These are phyloP conservation scores for Cicer bijugum DNA, from an alignment of 306 rosid genomes.

Conservation along the genomic window DNA sequence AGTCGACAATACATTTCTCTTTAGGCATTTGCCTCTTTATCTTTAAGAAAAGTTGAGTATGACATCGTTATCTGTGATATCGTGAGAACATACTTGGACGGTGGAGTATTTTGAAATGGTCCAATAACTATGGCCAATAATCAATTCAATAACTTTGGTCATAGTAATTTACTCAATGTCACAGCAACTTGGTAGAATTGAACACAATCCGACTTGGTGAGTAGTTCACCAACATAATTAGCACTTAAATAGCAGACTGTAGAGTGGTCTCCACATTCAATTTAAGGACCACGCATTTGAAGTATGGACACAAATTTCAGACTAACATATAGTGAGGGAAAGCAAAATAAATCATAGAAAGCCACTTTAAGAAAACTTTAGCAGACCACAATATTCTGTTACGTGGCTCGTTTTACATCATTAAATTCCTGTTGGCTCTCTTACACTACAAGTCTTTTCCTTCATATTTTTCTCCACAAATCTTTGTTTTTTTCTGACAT, in stretches of 20 bases:
- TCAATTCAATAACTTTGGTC: too few relatives aligned
- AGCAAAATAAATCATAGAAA: not conserved
- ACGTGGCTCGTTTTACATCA: not conserved
- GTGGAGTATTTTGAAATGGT: too few relatives aligned
- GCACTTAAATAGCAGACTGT: not conserved
- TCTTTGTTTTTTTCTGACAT: not conserved
- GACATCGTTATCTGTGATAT: too few relatives aligned
- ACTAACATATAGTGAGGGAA: not conserved
- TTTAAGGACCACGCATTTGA: not conserved
- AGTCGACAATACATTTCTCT: too few relatives aligned
- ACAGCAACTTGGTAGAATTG: too few relatives aligned
- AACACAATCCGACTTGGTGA: too few relatives aligned
- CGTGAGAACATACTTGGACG: too few relatives aligned
- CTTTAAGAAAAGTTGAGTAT: too few relatives aligned
- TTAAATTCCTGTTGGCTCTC: not conserved
- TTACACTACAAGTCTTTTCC: not conserved
- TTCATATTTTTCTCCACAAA: not conserved
- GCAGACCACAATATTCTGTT: not conserved
- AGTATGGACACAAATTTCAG: not conserved
- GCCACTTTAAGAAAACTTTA: not conserved
- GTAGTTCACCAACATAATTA: not conserved
- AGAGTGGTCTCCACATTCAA: constrained; percentile 25
- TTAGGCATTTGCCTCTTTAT: too few relatives aligned
- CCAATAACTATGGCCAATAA: too few relatives aligned
- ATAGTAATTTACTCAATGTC: too few relatives aligned